Evolutionary conservation across 2,329 filamentous ascomycete genomes (phyloP), one percentile per base, ranked within the genome.

Genomic region (Ceratocystis harringtonii): DNA sequence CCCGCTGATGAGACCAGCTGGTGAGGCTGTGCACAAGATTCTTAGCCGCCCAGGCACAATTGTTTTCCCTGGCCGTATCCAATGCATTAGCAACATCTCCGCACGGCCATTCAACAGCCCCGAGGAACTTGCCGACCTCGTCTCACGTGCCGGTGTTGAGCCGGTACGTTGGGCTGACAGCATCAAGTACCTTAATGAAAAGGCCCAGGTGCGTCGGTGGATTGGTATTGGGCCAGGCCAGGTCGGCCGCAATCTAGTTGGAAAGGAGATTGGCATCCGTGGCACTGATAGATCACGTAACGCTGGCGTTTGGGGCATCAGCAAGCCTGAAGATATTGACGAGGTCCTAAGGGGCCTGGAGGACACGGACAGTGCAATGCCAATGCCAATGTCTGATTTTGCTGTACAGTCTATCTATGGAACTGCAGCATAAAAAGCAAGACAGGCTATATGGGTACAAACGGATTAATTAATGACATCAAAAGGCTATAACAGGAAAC

Each of bases 131-230:
- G 89, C 89, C 72, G 86, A 95, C 68, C 76, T 95, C 58, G 78
- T 96, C 62, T 86, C 91, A 1, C 78, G 89, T 61, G 88, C 91
- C 72, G 92, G 88, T 68, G 84, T 94, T n/a, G 90, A 96, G 76
- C 96, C 92, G 36, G 90, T 97, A 52, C 81, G 84, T 67, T 97
- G 92, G 92, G 96, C 92, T 86, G 90, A 95, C 70, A 94, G 89
- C 71, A 92, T 97, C 71, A 85, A 84, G 69, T 96, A 95, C 72
- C 78, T 96, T 62, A 90, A 96, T 73, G 86, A 94, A 73, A 85
- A 94, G 71, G 83, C 87, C 71, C 86, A 86, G 68, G 89, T 96
- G 19, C 81, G 86, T 70, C 80, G 92, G 65, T 96, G 92, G 88
- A 82, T 97, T 62, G 92, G 92, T 55, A 90, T 97, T 68, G 92